Evolutionary conservation across 192 early-diverging fungal species (phyloP).

Genomic region (Kickxella alabastrina): DNA sequence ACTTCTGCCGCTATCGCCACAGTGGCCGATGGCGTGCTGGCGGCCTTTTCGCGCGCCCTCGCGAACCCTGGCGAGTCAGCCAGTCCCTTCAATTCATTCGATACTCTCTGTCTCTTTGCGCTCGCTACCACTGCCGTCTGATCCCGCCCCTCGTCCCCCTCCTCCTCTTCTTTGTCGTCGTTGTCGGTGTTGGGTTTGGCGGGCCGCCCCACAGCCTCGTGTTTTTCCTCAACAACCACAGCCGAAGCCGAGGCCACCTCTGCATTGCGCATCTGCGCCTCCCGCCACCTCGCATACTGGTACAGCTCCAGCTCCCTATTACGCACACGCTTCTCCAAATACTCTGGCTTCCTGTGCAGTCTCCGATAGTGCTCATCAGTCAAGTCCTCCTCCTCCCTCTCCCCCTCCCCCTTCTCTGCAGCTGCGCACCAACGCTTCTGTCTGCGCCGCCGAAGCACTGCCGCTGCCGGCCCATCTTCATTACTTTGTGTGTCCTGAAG

Average conservation of each 20-base stretch:
- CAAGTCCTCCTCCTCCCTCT: slow-evolving; percentile 11
- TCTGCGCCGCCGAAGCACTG: slow-evolving; percentile 27
- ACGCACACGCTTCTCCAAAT: slow-evolving; percentile 39
- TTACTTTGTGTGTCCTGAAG: neutral
- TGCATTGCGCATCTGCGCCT: slow-evolving; percentile 16
- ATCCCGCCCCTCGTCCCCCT: neutral
- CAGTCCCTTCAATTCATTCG: slow-evolving; percentile 3
- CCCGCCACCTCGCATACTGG: slow-evolving; percentile 45
- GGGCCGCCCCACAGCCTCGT: no score
- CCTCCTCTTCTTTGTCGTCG: neutral
- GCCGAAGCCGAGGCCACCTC: neutral
- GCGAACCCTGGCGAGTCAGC: slow-evolving; percentile 6
- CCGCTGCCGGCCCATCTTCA: slow-evolving; percentile 14
- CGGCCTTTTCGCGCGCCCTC: slow-evolving; percentile 2
- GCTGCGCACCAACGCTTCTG: neutral
- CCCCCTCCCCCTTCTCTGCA: neutral
- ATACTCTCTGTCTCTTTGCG: no score
- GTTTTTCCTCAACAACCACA: neutral
- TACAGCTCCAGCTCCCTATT: slow-evolving; percentile 50
- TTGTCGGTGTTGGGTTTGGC: no score
- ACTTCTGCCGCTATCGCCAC: no score
- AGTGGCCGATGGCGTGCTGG: neutral
- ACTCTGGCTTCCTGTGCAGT: slow-evolving; percentile 45
- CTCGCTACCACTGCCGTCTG: neutral
- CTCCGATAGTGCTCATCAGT: slow-evolving; percentile 31